Conservation (phyloP, 75 land plant genomes). For the Pinus albicaulis region DNA sequence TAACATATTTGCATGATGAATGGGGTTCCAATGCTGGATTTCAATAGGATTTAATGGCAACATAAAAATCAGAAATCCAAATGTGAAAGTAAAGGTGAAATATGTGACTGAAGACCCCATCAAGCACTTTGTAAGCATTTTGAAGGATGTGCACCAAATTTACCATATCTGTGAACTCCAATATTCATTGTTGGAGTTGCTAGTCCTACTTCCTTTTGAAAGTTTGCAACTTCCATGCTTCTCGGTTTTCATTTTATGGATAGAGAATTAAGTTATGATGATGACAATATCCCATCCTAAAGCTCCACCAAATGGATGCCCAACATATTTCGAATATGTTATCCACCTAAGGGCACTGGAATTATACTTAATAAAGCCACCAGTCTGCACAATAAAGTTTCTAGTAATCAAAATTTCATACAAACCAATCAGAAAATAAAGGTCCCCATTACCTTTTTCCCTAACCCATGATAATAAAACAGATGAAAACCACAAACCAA, state of each 20-base stretch:
- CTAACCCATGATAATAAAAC: constrained; percentile 63
- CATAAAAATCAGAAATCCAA: no score
- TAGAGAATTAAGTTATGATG: constrained; percentile 55
- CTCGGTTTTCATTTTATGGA: constrained; percentile 30
- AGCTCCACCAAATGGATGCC: constrained; percentile 83
- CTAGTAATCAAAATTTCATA: constrained; percentile 73
- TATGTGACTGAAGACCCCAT: no score
- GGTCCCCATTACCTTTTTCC: constrained; percentile 48
- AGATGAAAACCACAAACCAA: constrained; percentile 80
- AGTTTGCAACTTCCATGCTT: no score
- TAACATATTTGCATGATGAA: no score
- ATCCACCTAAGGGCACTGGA: constrained; percentile 59
- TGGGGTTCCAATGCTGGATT: no score
- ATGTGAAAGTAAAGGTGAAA: no score
- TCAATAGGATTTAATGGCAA: no score
- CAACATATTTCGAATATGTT: constrained; percentile 51
- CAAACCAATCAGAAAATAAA: constrained; percentile 71
- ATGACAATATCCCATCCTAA: constrained; percentile 55
- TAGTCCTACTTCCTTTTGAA: no score
- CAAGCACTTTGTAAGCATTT: no score
- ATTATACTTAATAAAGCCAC: constrained; percentile 52
- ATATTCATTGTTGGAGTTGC: no score
- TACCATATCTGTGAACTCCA: no score
- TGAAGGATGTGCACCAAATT: no score
- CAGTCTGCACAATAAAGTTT: constrained; percentile 48